Conservation (phyloP, 2,329 filamentous ascomycete species). For the Byssoonygena ceratinophila region DNA sequence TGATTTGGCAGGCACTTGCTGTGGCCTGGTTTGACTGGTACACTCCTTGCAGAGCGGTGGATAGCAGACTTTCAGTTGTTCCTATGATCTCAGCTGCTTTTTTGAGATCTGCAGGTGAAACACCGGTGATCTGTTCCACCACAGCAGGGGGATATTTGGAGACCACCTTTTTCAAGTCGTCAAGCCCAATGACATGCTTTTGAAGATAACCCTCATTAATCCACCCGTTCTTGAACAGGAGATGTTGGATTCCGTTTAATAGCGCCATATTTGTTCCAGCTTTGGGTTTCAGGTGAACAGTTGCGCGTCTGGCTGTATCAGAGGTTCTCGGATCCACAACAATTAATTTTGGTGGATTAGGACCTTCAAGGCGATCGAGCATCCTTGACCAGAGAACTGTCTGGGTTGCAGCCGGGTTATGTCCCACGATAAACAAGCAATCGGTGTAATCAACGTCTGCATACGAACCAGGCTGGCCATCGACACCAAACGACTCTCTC, state of each 20-base stretch:
- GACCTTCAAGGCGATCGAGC: conserved; percentile 28
- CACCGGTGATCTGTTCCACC: conserved; percentile 30
- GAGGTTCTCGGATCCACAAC: conserved; percentile 30
- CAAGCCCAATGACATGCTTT: conserved; percentile 24
- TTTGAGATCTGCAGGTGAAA: conserved; percentile 23
- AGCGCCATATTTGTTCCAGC: conserved; percentile 32
- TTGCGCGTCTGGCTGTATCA: conserved; percentile 28
- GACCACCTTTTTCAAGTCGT: conserved; percentile 24
- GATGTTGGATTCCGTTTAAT: conserved; percentile 31
- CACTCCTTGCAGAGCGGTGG: conserved; percentile 33
- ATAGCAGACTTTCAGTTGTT: conserved; percentile 25
- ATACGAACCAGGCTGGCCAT: conserved; percentile 32
- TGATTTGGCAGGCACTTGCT: conserved; percentile 32
- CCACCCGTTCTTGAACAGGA: conserved; percentile 31
- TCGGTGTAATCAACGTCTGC: conserved; percentile 30
- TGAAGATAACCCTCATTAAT: conserved; percentile 26
- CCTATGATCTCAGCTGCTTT: conserved; percentile 29
- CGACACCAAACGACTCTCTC: conserved; percentile 31
- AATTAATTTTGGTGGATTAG: conserved; percentile 28
- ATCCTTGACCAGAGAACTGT: conserved; percentile 32
- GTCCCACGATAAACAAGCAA: conserved; percentile 31
- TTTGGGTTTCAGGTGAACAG: conserved; percentile 28
- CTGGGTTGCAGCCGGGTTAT: conserved; percentile 31
- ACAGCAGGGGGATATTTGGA: conserved; percentile 25
- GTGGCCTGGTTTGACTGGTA: conserved; percentile 37